Evolutionary conservation across 768 basidiomycete genomes (phyloP), one percentile per base, ranked within the genome.

Genomic region (Rhizopogon salebrosus): DNA sequence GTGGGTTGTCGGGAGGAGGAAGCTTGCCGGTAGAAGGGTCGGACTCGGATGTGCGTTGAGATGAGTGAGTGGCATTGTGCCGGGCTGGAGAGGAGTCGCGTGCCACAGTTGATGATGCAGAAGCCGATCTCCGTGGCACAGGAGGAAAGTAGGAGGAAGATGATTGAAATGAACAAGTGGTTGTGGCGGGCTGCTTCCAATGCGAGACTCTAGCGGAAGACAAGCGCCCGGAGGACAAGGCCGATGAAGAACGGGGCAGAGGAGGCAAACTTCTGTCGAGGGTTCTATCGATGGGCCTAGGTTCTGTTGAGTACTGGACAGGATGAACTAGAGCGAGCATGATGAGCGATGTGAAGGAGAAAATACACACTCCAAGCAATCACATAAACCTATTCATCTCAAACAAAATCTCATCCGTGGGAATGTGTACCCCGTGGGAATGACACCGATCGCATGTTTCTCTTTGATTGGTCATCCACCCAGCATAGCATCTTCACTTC

Each of bases 321-420:
- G 76, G 75, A 60, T 75, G 71, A 59, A 77, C 77, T 52, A 79
- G 73, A 54, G 78, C 78, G 58, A 79, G 79, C 78, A 79, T 80
- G 57, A 54, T 57, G 61, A 34, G 10, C 11, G 18, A 58, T 57
- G 58, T 41, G 49, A 58, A 54, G 51, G 61, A 26, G 37, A 36
- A 27, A 23, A n/a, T n/a, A n/a, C 1, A 53, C n/a, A 18, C 6
- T 38, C n/a, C 40, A 50, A 62, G 55, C 52, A 49, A 16, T 51
- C 65, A 23, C 39, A 54, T 51, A 52, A 58, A 49, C 51, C 46
- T 36, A 50, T 53, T 55, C 36, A 27, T 41, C 9, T n/a, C 13
- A 13, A 3, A 26, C 20, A n/a, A n/a, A n/a, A n/a, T n/a, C n/a
- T n/a, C n/a, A n/a, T 3, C 23, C 51, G 51, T 52, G 51, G 23